Evolutionary conservation across 1,284 basidiomycete genomes (phyloP), one percentile per base, ranked within the genome.

Genomic region (Sutorius eximius): DNA sequence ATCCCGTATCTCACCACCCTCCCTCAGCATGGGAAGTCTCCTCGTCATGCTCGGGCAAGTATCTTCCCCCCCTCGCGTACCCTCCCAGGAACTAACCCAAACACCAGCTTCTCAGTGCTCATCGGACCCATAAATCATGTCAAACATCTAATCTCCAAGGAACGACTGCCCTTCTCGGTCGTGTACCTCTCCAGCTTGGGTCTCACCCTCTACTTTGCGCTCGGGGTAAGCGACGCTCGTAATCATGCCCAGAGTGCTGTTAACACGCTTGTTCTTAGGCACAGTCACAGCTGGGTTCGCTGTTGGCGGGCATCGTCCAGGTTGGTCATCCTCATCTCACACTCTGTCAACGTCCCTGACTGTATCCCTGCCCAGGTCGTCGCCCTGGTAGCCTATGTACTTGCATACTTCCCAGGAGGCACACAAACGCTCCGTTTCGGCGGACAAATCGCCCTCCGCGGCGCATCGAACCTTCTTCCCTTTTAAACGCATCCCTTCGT

Each of bases 371-470:
- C 27, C 69, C 69, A 91, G 82, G 83, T 95, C 38, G 75, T 89
- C 42, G 87, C 93, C 1, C 82, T 98, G 10, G 75, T 96, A 11
- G 82, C 88, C 13, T 98, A 97, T 66, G 81, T 97, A 10, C 77
- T 92, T 15, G 93, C 93, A 0, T 97, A 96, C 73, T 96, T 95
- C 73, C 93, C 93, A 4, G 93, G 93, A 11, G 93, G 89, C 10
- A 79, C 78, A 15, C 83, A 86, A 58, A 95, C 93, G 0, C 77
- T 95, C 34, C 82, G 90, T 29, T 85, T 95, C 64, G 93, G 93
- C 13, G 86, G 87, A 16, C 86, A 89, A 57, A 82, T 95, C 72
- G 86, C 89, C 1, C 73, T 95, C 20, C 84, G 92, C 41, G 88
- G 93, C 5, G 92, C 91, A 42, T 82, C 87, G 36, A 91, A 79